phyloP scores from a whole-genome alignment of 2,329 filamentous ascomycete genomes.

The Sphaerulina vaccinii region DNA sequence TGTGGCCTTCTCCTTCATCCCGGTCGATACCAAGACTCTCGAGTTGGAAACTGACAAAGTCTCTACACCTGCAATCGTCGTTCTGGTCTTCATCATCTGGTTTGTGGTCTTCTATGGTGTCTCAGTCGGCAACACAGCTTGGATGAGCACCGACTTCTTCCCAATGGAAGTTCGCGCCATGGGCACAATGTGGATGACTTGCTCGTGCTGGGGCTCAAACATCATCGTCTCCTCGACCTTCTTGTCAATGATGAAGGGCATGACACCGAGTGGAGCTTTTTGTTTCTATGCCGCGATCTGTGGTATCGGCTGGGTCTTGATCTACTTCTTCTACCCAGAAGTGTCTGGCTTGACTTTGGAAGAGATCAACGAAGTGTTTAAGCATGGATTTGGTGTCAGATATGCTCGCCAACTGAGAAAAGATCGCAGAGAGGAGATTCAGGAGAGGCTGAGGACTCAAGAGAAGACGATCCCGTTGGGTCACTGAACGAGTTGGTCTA shows the following conservation, averaged over 20 bases:
- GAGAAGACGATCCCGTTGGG: slow-evolving; percentile 15
- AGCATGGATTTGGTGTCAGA: slow-evolving; percentile 39
- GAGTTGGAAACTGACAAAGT: slow-evolving; percentile 35
- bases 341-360: slow-evolving; percentile 42
- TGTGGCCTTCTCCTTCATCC: slow-evolving; percentile 66
- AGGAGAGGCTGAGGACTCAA: slow-evolving; percentile 9
- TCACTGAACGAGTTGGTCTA: too few species aligned
- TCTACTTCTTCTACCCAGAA: slow-evolving; percentile 43
- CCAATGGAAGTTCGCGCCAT: slow-evolving; percentile 41
- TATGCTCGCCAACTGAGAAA: slow-evolving; percentile 37
- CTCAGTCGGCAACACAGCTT: slow-evolving; percentile 37
- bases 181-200: slow-evolving; percentile 40
- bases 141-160: slow-evolving; percentile 41
- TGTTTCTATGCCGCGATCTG: slow-evolving; percentile 45
- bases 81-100: slow-evolving; percentile 40
- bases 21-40: slow-evolving; percentile 44
- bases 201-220: slow-evolving; percentile 34
- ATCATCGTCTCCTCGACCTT: slow-evolving; percentile 41
- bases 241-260: slow-evolving; percentile 40
- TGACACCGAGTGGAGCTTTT: slow-evolving; percentile 41
- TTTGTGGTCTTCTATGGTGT: slow-evolving; percentile 39
- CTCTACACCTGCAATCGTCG: slow-evolving; percentile 38
- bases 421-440: slow-evolving; percentile 23
- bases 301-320: slow-evolving; percentile 39
- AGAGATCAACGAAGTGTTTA: slow-evolving; percentile 38